Evolutionary conservation across 202 grass and related monocot genomes (phyloP), one percentile per base, ranked within the genome.

Genomic region (Musa balbisiana): DNA sequence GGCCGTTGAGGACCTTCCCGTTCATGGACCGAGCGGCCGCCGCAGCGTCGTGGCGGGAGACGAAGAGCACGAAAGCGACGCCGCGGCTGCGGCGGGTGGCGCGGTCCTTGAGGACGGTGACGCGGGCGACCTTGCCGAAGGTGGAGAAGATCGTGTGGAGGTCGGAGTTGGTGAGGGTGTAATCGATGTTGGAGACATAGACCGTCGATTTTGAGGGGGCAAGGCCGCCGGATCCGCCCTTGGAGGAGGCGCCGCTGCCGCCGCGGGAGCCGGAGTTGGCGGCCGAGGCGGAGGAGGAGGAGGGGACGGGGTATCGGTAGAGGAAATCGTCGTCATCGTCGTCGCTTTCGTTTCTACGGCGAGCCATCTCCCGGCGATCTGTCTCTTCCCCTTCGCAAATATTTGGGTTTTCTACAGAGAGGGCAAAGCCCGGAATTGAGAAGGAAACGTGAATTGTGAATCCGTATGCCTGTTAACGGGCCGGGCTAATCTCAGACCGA

Each of bases 141-240:
- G 85, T 90, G 81, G 91, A 92, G 87, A 99, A 95, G 83, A 99
- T 85, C 51, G 86, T 85, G 83, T 99, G 89, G 75, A 99, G 89
- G 71, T 99, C 95, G 78, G 95, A 99, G 83, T 99, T 95, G 83
- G 95, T 99, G 77, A 99, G 91, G 25, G 91, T 65, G 83, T 68
- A 94, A 72, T 95, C 89, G 21, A 99, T 81, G 80, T 92, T 94
- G 67, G 91, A 99, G 23, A 92, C 83, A 80, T 99, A 99, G 52
- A 99, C 87, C 22, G 91, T 94, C 54, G 91, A 99, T 58, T 99
- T 99, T 29, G 95, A 99, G 55, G 91, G 95, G 74, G 91, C 95
- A 27, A 98, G 86, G 11, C 95, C 89, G 49, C 91, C 95, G 53
- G 91, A 95, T 59, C 94, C 89, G 49, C 87, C 77, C 27, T 72